Conservation (phyloP, 257 asterid species). For the Solanum chmielewskii region DNA sequence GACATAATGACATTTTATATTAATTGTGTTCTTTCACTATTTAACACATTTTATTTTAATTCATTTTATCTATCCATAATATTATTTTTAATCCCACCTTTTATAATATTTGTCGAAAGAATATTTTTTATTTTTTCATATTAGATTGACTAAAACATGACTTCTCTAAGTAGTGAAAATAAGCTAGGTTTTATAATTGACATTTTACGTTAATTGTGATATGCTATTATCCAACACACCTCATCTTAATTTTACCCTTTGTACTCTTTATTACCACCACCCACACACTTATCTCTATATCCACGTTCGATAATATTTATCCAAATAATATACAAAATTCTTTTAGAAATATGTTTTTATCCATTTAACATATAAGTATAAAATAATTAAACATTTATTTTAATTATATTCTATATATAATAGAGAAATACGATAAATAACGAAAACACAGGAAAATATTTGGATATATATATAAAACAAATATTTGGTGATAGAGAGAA, state of each 20-base stretch:
- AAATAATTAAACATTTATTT: too few species aligned
- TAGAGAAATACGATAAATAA: neutral
- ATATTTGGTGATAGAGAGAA: neutral
- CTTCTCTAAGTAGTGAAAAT: neutral
- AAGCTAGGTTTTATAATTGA: neutral
- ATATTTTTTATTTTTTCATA: neutral
- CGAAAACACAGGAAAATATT: rapidly evolving
- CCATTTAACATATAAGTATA: neutral
- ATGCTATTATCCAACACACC: neutral
- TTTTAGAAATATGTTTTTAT: neutral
- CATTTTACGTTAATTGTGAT: neutral
- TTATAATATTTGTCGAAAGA: neutral
- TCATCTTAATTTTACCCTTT: neutral
- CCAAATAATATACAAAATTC: neutral
- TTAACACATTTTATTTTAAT: too few species aligned
- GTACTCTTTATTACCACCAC: neutral
- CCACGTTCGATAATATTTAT: neutral
- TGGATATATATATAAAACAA: neutral
- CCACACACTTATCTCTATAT: neutral
- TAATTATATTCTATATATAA: too few species aligned
- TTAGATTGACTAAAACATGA: too few species aligned
- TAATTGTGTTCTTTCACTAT: too few species aligned
- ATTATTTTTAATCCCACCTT: too few species aligned
- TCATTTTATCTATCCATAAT: too few species aligned
- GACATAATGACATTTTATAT: too few species aligned